Conservation (phyloP, 805 yeast genomes). For the Saccharomycopsis vini region DNA sequence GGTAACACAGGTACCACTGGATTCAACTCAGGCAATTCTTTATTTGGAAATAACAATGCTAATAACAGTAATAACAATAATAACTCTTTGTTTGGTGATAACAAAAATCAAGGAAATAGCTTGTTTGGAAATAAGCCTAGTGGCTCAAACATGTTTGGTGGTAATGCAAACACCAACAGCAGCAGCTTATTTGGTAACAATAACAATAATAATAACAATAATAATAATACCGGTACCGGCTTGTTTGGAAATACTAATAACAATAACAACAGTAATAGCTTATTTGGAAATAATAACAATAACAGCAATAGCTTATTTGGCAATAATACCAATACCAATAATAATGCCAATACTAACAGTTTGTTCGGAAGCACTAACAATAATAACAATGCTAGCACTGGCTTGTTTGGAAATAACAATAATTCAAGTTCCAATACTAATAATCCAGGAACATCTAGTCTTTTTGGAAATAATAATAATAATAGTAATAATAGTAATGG, state of each 20-base stretch:
- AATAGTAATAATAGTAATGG: constrained; percentile 22
- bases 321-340: constrained; percentile 18
- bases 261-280: constrained; percentile 23
- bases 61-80: too few relatives aligned
- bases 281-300: constrained; percentile 24
- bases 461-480: constrained; percentile 23
- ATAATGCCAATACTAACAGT: constrained; percentile 21
- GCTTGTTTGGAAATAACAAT: constrained; percentile 34
- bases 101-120: too few relatives aligned
- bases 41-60: constrained; percentile 25
- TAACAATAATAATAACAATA: constrained; percentile 21
- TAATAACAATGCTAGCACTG: constrained; percentile 22
- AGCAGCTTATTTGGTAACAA: constrained; percentile 27
- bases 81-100: too few relatives aligned
- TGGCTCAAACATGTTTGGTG: constrained; percentile 19
- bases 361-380: constrained; percentile 30
- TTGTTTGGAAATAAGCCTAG: constrained; percentile 24
- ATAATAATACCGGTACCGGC: constrained; percentile 23
- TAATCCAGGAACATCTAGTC: constrained; percentile 21
- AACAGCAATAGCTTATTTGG: constrained; percentile 29
- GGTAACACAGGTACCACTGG: constrained; percentile 24
- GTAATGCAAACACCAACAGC: constrained; percentile 24
- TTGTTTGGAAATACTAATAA: constrained; percentile 33
- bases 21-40: constrained; percentile 22
- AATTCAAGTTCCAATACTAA: constrained; percentile 13